phyloP scores from a whole-genome alignment of 2,329 filamentous ascomycete species.

The Penicillium fuscoglaucum region DNA sequence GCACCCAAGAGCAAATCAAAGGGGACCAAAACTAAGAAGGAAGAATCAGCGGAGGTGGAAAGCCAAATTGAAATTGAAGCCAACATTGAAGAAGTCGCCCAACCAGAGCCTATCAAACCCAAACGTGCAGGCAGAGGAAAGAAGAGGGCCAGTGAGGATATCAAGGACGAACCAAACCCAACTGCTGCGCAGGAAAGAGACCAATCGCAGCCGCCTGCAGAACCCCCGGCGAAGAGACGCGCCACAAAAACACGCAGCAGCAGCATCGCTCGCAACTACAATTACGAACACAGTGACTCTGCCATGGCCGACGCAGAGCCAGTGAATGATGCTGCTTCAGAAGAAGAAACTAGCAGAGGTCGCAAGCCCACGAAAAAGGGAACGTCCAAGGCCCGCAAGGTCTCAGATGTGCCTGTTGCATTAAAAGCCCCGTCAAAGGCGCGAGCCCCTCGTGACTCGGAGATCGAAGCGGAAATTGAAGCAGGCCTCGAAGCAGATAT shows the following conservation, averaged over 20 bases:
- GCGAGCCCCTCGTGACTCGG: conserved; percentile 59
- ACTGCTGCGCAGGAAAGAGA: conserved; percentile 18
- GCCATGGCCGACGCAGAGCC: conserved; percentile 34
- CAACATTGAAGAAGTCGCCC: conserved; percentile 28
- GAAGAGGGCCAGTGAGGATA: conserved; percentile 64
- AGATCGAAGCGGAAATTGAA: conserved; percentile 66
- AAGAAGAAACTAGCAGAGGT: conserved; percentile 48
- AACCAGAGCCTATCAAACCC: conserved; percentile 36
- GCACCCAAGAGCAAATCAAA: conserved; percentile 39
- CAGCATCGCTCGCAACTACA: conserved; percentile 41
- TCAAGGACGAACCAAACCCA: conserved; percentile 35
- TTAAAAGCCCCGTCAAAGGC: conserved; percentile 51
- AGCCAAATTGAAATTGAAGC: conserved; percentile 35
- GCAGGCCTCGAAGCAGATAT: conserved; percentile 62
- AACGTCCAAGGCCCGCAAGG: conserved; percentile 50
- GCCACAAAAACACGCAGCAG: conserved; percentile 55
- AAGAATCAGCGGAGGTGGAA: conserved; percentile 47
- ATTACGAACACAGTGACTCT: conserved; percentile 38
- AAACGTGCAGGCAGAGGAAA: conserved; percentile 50
- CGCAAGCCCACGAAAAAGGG: conserved; percentile 43
- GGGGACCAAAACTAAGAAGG: conserved; percentile 41
- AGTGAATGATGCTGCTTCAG: conserved; percentile 21
- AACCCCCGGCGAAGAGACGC: conserved; percentile 59
- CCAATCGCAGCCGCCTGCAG: conserved; percentile 22
- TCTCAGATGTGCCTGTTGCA: conserved; percentile 49